These are phyloP conservation scores for Daldinia decipiens DNA, from an alignment of 495 filamentous ascomycete genomes.

Conservation along the genomic window DNA sequence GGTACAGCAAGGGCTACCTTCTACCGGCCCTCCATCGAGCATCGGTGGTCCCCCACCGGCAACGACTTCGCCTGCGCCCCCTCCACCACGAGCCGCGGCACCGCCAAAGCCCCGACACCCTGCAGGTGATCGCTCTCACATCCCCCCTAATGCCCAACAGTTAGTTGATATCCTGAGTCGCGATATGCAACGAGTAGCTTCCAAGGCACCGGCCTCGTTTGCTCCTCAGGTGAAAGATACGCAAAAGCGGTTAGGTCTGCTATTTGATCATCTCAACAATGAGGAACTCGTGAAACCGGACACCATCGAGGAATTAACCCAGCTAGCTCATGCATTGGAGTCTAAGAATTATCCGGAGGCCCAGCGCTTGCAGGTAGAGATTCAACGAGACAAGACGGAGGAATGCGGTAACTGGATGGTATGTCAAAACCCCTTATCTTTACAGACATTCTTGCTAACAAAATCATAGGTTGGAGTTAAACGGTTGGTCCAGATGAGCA, in stretches of 20 bases:
- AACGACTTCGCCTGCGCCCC: slow-evolving; percentile 64
- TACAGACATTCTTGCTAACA: slow-evolving; percentile 38
- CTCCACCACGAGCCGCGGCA: slow-evolving; percentile 52
- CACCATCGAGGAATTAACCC: slow-evolving; percentile 71
- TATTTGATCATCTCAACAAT: slow-evolving; percentile 98
- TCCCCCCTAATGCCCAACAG: slow-evolving; percentile 76
- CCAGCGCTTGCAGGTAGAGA: slow-evolving; percentile 76
- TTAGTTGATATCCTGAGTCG: slow-evolving; percentile 82
- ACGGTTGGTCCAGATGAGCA: slow-evolving; percentile 90
- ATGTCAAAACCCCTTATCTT: slow-evolving; percentile 52
- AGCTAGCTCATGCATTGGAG: slow-evolving; percentile 74
- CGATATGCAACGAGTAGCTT: slow-evolving; percentile 89
- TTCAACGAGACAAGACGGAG: slow-evolving; percentile 81
- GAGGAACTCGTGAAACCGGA: slow-evolving; percentile 85
- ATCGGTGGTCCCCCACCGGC: slow-evolving; percentile 54
- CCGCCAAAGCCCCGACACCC: slow-evolving; percentile 71
- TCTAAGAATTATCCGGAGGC: slow-evolving; percentile 81
- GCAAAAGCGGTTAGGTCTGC: slow-evolving; percentile 86
- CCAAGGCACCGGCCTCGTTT: slow-evolving; percentile 82
- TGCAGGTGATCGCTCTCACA: slow-evolving; percentile 90
- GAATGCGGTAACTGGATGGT: slow-evolving; percentile 98
- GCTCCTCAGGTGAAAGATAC: slow-evolving; percentile 89
- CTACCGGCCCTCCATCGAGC: slow-evolving; percentile 59
- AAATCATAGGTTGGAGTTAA: slow-evolving; percentile 83
- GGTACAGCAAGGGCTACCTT: slow-evolving; percentile 51